Evolutionary conservation across 1,284 basidiomycete species (phyloP), one percentile per base, ranked within the genome.

Genomic region (Mycena sp.): DNA sequence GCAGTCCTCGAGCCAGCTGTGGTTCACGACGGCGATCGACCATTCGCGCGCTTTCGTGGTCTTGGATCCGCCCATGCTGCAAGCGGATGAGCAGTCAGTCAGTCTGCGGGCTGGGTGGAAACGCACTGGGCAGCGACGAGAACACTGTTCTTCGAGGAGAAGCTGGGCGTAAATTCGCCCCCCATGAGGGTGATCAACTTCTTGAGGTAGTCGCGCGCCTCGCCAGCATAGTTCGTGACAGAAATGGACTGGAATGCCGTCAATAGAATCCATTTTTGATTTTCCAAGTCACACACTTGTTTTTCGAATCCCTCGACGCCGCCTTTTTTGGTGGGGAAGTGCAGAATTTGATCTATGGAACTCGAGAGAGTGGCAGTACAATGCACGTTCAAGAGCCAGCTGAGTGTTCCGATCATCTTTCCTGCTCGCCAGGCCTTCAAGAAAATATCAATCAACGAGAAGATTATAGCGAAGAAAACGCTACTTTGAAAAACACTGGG

Each of bases 1-100:
- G 73, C 92, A 96, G 66, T 94, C 92, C 72, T 96, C 95, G 10
- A 97, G 83, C 92, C 94, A 97, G 0, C 85, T 83, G 71, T 97
- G 95, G 70, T 95, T 96, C 17, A 96, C 91, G 62, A 96, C 81
- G 0, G 93, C 90, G 64, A 96, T 92, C 1, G 85, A 85, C 95
- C 94, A 96, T 0, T 86, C 81, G 12, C 80, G 79, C 0, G 94
- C 93, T 70, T 91, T 91, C 5, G 78, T 77, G 0, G 91, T 88
- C 77, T 95, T 95, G 2, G 84, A 85, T n/a, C 65, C 65, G 38
- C 35, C 54, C 17, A 32, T 32, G 2, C 62, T 67, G 53, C 11
- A 37, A 11, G 56, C 12, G 10, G 3, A 6, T 55, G 12, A 45
- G 21, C 49, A 25, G 1, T 7, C 4, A n/a, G 43, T 17, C n/a